Percentiles rank a stretch among this genome's conserved stretches.
These are phyloP conservation scores for Arctium lappa DNA, from an alignment of 129 eudicot species.

Conservation along the genomic window DNA sequence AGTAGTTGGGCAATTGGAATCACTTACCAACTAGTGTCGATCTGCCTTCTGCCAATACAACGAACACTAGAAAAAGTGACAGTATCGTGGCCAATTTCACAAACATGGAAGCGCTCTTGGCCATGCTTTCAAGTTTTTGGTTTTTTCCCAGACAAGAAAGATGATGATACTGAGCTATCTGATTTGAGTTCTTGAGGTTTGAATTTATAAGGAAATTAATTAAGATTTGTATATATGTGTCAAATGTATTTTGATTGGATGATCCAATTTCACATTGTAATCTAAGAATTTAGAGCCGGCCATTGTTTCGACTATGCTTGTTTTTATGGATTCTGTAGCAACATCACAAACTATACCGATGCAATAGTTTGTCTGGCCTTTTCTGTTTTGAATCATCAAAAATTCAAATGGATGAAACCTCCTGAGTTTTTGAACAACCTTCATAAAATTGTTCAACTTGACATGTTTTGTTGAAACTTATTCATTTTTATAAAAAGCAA, in stretches of 20 bases:
- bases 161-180: constrained; percentile 2
- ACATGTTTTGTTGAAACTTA: no score
- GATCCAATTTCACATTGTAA: constrained; percentile 15
- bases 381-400: not conserved
- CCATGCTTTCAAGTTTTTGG: constrained; percentile 15
- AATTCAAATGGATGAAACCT: no score
- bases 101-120: constrained; percentile 6
- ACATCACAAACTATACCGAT: not conserved
- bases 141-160: not conserved
- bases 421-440: no score
- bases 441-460: no score
- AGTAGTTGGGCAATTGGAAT: no score
- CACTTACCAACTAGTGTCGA: not conserved
- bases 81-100: constrained; percentile 11
- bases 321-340: not conserved
- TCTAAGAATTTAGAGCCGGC: constrained; percentile 13
- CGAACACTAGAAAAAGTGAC: constrained; percentile 16
- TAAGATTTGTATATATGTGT: not conserved
- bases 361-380: not conserved
- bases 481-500: no score
- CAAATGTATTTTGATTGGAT: not conserved
- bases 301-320: not conserved
- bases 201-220: constrained; percentile 7
- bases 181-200: not conserved
- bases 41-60: constrained; percentile 17